Percentiles rank a stretch among this genome's conserved stretches.
Evolutionary conservation across 352 stramenopile species (phyloP).

Genomic region (Phytopythium boreale): DNA sequence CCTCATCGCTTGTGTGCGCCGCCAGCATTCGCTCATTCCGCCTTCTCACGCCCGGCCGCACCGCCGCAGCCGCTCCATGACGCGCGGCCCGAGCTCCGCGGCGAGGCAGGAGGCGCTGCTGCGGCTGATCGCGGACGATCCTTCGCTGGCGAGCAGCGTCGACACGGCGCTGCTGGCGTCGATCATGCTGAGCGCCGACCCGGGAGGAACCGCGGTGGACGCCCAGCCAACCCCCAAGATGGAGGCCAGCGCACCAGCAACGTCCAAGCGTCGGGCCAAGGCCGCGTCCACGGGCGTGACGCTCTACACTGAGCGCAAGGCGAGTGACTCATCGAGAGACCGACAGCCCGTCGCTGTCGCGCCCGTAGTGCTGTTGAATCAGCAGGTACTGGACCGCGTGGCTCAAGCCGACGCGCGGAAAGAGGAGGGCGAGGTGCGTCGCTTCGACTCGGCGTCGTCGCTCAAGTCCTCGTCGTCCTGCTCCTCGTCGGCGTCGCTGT

Average conservation of each 20-base stretch:
- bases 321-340: not conserved
- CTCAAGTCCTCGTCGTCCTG: not conserved
- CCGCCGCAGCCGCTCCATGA: too few species aligned
- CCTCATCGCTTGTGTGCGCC: not conserved
- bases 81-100: slow-evolving; percentile 25
- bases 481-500: not conserved
- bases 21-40: not conserved
- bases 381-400: slow-evolving; percentile 14
- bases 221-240: not conserved
- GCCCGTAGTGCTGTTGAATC: slow-evolving; percentile 30
- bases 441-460: slow-evolving; percentile 3
- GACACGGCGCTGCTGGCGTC: slow-evolving; percentile 35
- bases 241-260: not conserved
- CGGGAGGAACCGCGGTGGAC: not conserved
- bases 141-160: slow-evolving; percentile 33
- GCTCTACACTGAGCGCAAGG: not conserved
- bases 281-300: not conserved
- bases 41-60: not conserved
- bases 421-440: not conserved
- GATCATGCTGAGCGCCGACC: slow-evolving; percentile 25
- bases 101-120: slow-evolving; percentile 45
- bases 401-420: not conserved
- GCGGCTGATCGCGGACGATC: slow-evolving; percentile 40
- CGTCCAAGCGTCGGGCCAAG: not conserved
- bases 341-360: not conserved